These are phyloP conservation scores for Zymoseptoria passerinii DNA, from an alignment of 2,329 filamentous ascomycete genomes.

Conservation along the genomic window DNA sequence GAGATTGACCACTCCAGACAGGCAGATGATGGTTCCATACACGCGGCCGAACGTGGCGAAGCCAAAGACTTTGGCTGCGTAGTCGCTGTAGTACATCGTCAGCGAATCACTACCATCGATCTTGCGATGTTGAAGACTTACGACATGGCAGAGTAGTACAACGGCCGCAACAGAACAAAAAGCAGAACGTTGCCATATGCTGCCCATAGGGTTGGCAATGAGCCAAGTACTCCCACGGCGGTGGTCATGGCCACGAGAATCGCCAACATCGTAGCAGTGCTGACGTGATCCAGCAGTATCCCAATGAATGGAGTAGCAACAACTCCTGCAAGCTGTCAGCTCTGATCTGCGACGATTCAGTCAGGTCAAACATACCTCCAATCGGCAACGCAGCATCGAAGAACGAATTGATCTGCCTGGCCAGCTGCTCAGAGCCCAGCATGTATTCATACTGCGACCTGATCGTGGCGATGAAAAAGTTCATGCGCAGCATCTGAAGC, in stretches of 20 bases:
- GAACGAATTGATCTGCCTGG: conserved; percentile 66
- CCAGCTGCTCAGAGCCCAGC: conserved; percentile 53
- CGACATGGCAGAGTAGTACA: conserved; percentile 83
- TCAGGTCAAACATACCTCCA: conserved; percentile 11
- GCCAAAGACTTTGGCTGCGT: conserved; percentile 86
- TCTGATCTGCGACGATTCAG: not conserved
- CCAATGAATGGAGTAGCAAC: conserved; percentile 83
- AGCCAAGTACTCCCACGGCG: conserved; percentile 66
- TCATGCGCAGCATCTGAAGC: conserved; percentile 50
- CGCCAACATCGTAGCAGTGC: conserved; percentile 60
- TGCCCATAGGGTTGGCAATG: conserved; percentile 61
- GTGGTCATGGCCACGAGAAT: conserved; percentile 65
- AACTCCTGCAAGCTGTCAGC: conserved; percentile 56
- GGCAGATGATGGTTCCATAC: conserved; percentile 79
- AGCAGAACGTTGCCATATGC: conserved; percentile 68
- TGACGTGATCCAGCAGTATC: conserved; percentile 64
- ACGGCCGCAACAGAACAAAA: conserved; percentile 75
- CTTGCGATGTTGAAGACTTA: conserved; percentile 6
- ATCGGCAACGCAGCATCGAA: conserved; percentile 72
- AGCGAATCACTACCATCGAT: not conserved
- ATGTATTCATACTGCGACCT: conserved; percentile 71
- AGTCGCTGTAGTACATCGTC: conserved; percentile 46
- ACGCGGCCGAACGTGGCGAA: conserved; percentile 87
- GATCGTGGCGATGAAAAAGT: conserved; percentile 86
- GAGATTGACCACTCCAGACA: conserved; percentile 76